phyloP scores from a whole-genome alignment of 345 rosid genomes.

The Crucihimalaya himalaica region DNA sequence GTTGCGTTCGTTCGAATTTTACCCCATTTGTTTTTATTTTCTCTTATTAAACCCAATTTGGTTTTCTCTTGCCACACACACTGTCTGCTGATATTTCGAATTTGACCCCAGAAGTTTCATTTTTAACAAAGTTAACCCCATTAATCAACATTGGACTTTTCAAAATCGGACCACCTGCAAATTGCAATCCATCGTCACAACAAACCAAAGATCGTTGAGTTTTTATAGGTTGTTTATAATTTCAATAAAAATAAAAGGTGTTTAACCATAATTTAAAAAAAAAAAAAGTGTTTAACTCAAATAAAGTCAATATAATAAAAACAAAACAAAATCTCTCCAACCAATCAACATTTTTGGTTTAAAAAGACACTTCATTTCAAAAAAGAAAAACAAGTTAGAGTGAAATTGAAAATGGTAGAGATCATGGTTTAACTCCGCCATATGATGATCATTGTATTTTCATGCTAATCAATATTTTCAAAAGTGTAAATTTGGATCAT shows the following conservation, averaged over 20 bases:
- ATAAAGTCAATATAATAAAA: too few relatives aligned
- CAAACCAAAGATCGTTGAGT: neutral
- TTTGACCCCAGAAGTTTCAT: neutral
- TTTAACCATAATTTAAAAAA: too few relatives aligned
- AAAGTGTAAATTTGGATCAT: too few relatives aligned
- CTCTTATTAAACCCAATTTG: neutral
- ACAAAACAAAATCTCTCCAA: too few relatives aligned
- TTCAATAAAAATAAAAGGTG: neutral
- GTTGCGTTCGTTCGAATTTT: neutral
- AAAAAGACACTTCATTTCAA: too few relatives aligned
- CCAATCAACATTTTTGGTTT: too few relatives aligned
- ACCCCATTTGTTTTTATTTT: constrained; percentile 3
- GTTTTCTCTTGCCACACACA: neutral
- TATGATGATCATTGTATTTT: too few relatives aligned
- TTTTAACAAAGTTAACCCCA: neutral
- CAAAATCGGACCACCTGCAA: neutral
- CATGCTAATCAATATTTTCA: too few relatives aligned
- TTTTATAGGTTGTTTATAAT: neutral
- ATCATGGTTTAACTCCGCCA: too few relatives aligned
- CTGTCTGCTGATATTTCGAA: neutral
- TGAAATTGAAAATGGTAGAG: too few relatives aligned
- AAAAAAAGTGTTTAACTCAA: too few relatives aligned
- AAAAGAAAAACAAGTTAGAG: too few relatives aligned
- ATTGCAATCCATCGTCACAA: neutral
- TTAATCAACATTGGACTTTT: neutral